Conservation (phyloP, 768 basidiomycete genomes). For the Mycena vitilis region DNA sequence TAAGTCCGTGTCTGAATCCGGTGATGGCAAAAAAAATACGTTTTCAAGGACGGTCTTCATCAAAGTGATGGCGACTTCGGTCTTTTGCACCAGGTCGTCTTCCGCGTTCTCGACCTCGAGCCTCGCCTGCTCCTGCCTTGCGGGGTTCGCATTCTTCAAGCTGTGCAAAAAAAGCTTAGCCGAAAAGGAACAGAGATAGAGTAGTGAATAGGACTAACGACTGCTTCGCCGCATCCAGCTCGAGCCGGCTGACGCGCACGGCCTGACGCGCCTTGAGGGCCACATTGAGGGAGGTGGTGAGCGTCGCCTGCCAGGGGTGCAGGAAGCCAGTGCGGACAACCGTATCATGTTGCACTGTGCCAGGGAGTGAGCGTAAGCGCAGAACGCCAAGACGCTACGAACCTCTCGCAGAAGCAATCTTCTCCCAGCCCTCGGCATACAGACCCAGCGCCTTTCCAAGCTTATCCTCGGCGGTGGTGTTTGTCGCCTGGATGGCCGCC, state of each 20-base stretch:
- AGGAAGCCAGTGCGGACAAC: slow-evolving; percentile 76
- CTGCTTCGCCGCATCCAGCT: slow-evolving; percentile 93
- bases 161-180: slow-evolving; percentile 50
- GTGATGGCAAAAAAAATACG: slow-evolving; percentile 54
- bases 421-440: slow-evolving; percentile 88
- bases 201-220: slow-evolving; percentile 59
- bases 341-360: slow-evolving; percentile 75
- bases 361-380: background rate
- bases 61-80: slow-evolving; percentile 94
- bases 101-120: slow-evolving; percentile 94
- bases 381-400: background rate
- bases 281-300: slow-evolving; percentile 84
- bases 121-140: slow-evolving; percentile 90
- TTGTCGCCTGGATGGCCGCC: slow-evolving; percentile 53
- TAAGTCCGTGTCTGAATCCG: slow-evolving; percentile 14
- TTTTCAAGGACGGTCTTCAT: slow-evolving; percentile 99
- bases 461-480: slow-evolving; percentile 67
- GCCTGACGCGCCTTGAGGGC: slow-evolving; percentile 94
- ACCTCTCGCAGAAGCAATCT: slow-evolving; percentile 75
- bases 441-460: slow-evolving; percentile 82
- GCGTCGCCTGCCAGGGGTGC: slow-evolving; percentile 88
- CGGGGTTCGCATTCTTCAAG: slow-evolving; percentile 79
- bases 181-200: background rate
- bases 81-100: slow-evolving; percentile 97
- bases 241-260: slow-evolving; percentile 81